Evolutionary conservation across 1,284 basidiomycete species (phyloP).

Genomic region (Leccinum glutinopallens): DNA sequence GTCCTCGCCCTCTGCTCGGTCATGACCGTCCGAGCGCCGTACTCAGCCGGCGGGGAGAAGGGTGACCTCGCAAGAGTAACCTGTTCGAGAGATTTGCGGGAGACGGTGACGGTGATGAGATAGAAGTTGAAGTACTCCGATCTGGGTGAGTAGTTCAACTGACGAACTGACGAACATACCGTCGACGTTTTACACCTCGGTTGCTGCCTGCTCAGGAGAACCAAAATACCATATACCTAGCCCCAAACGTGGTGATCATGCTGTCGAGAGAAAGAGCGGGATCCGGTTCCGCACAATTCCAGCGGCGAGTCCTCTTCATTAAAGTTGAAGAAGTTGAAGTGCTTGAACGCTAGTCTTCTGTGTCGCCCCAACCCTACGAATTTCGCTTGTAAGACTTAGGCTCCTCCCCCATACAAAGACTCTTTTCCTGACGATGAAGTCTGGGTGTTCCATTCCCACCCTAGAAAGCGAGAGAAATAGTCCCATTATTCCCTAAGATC

Average conservation of each 20-base stretch:
- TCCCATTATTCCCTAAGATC: conserved; percentile 42
- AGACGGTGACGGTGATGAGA: conserved; percentile 7
- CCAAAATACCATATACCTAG: too few species aligned
- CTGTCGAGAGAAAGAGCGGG: neutral
- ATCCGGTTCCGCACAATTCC: conserved; percentile 30
- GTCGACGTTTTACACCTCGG: conserved; percentile 1
- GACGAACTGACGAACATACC: neutral
- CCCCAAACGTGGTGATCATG: neutral
- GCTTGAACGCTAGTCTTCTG: conserved; percentile 35
- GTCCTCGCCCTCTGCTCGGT: conserved; percentile 24
- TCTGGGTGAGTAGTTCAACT: too few species aligned
- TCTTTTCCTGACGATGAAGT: conserved; percentile 36
- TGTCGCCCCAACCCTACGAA: conserved; percentile 37
- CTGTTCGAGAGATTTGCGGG: conserved; percentile 16
- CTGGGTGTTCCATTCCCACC: conserved; percentile 45
- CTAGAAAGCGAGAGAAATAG: conserved; percentile 47
- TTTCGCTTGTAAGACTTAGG: conserved; percentile 42
- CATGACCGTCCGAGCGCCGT: conserved; percentile 3
- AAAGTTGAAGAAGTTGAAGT: conserved; percentile 37
- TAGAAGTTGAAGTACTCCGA: too few species aligned
- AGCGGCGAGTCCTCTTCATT: conserved; percentile 27
- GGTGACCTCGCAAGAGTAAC: conserved; percentile 9
- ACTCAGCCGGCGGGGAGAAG: conserved; percentile 22
- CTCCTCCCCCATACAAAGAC: conserved; percentile 31
- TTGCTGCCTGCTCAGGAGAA: neutral